Percentiles rank a stretch among this genome's conserved stretches.
phyloP scores from a whole-genome alignment of 768 basidiomycete species.

The Tulasnella sp. region DNA sequence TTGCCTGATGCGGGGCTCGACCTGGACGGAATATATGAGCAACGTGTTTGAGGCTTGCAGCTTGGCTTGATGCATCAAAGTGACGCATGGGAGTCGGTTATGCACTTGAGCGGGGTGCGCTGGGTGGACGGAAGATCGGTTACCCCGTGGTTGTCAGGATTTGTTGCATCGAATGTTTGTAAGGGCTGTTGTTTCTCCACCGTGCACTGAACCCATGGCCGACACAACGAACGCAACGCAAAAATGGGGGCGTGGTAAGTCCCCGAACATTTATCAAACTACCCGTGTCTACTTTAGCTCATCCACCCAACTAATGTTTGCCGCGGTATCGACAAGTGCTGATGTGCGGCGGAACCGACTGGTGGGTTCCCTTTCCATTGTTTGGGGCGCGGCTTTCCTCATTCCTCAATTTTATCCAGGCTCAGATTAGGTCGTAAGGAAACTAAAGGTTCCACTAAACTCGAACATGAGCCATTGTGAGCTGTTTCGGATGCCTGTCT shows the following conservation, averaged over 20 bases:
- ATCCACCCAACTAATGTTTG: neutral
- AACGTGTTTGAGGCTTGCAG: too few species aligned
- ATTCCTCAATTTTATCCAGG: conserved; percentile 33
- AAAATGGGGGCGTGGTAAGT: conserved; percentile 17
- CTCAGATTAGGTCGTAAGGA: conserved; percentile 67
- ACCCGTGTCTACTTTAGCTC: neutral
- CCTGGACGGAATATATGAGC: too few species aligned
- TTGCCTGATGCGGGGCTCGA: too few species aligned
- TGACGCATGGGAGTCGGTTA: too few species aligned
- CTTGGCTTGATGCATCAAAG: too few species aligned
- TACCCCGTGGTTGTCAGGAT: too few species aligned
- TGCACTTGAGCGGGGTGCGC: too few species aligned
- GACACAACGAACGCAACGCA: neutral
- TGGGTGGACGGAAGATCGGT: too few species aligned
- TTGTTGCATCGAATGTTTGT: too few species aligned
- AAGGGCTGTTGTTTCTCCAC: too few species aligned
- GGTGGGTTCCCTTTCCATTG: conserved; percentile 38
- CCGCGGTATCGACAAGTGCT: conserved; percentile 39
- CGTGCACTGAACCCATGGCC: too few species aligned
- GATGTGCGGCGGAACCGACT: conserved; percentile 79
- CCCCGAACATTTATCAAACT: neutral
- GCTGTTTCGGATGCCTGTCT: neutral
- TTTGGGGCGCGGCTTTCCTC: conserved; percentile 14
- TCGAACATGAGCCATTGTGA: conserved; percentile 9
- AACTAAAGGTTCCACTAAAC: conserved; percentile 31